phyloP scores from a whole-genome alignment of 495 filamentous ascomycete species.

The Hyaloscypha finlandica region DNA sequence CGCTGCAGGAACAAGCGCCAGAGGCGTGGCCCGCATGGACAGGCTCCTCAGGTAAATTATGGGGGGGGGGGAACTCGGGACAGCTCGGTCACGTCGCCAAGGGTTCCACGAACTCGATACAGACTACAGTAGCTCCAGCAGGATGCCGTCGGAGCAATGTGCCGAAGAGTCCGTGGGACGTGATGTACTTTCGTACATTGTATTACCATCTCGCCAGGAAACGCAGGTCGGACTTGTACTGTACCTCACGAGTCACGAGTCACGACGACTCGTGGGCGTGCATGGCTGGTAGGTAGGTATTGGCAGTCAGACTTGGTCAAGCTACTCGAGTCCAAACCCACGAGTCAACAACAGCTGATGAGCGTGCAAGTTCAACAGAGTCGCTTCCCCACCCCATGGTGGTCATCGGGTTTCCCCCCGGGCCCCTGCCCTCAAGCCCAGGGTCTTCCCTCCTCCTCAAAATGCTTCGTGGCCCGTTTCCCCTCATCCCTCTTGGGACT shows the following conservation, averaged over 20 bases:
- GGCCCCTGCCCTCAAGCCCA: background rate
- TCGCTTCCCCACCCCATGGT: background rate
- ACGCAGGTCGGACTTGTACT: background rate
- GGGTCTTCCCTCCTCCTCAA: background rate
- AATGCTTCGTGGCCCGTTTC: background rate
- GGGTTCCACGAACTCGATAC: slow-evolving; percentile 8
- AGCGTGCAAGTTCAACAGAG: background rate
- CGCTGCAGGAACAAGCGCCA: slow-evolving; percentile 31
- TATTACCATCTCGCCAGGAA: slow-evolving; percentile 20
- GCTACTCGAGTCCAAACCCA: background rate
- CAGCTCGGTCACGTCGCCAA: background rate
- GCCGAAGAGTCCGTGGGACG: slow-evolving; percentile 21
- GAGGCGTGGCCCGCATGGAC: slow-evolving; percentile 14
- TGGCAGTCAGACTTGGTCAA: background rate
- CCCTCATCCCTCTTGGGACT: slow-evolving; percentile 1
- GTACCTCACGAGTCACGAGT: no score
- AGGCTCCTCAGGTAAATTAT: background rate
- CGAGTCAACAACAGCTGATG: background rate
- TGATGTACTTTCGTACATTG: background rate
- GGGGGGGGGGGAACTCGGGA: background rate
- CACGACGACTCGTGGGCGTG: background rate
- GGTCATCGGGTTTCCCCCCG: background rate
- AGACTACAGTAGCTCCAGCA: slow-evolving; percentile 1
- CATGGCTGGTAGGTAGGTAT: background rate
- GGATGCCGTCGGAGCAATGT: slow-evolving; percentile 25